Evolutionary conservation across 2,329 filamentous ascomycete species (phyloP), one percentile per base, ranked within the genome.

Genomic region (Chaetomium olivaceum): DNA sequence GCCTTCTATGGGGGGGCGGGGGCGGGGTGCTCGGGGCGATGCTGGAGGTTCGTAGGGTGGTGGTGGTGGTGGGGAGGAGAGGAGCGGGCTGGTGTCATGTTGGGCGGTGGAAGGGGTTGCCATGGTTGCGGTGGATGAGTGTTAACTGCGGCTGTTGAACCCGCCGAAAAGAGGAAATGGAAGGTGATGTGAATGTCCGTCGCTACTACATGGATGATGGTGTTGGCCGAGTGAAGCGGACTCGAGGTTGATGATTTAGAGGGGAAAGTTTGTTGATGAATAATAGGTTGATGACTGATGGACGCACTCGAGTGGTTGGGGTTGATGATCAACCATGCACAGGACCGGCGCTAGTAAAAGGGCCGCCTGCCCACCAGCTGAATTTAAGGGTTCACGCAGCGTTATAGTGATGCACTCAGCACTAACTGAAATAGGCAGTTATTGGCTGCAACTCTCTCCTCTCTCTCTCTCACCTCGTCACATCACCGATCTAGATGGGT

Each of bases 1-100:
- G 60, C 82, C 83, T 2, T 77, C 76, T 14, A 67, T 77, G 63
- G 25, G 11, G 31, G 64, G 25, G n/a, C 31, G 39, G 19, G 19
- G 8, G 39, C 5, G 33, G 3, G 36, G 36, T 5, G 36, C 4
- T 43, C n/a, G n/a, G n/a, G n/a, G n/a, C n/a, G 36, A 4, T 5
- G 36, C 16, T 25, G 23, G n/a, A 29, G 16, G 27, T 8, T 23
- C 16, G 11, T 23, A 52, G 6, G 25, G 25, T 11, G 62, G 21
- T 43, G 46, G 27, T 8, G 50, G 3, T 33, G 63, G 25, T 16
- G 27, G 6, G n/a, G 62, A 12, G 5, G 58, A 5, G 61, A 25
- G 12, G 61, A 43, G 39, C 8, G 7, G 54, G 12, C 6, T 46
- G 27, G 29, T 43, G 39, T 19, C 39, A 43, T 52, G 5, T 9